These are phyloP conservation scores for Aureobasidium lini DNA, from an alignment of 2,329 filamentous ascomycete species.

Conservation along the genomic window DNA sequence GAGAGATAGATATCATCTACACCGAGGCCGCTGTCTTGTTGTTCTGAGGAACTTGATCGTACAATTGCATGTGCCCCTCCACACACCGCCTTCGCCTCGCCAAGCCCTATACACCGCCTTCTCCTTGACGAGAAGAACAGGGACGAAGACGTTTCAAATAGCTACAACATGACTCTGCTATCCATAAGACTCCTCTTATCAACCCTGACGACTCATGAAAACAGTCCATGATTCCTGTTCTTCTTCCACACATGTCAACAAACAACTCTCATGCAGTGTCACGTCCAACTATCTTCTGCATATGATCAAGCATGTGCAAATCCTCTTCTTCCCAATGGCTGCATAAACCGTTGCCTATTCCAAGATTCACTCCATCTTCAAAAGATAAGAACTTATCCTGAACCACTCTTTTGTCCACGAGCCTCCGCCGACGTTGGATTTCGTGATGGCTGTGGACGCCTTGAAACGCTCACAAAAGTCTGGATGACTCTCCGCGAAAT, in stretches of 20 bases:
- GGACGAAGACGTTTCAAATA: no score
- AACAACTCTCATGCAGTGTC: background rate
- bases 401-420: background rate
- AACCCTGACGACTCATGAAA: no score
- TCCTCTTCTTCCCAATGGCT: background rate
- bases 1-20: background rate
- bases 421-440: background rate
- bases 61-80: background rate
- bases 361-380: background rate
- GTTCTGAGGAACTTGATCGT: no score
- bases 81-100: background rate
- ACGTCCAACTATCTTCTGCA: background rate
- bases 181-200: no score
- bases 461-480: background rate
- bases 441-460: background rate
- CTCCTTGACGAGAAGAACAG: no score
- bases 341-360: background rate
- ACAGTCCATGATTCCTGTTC: no score
- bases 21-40: no score
- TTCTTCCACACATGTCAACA: background rate
- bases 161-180: no score
- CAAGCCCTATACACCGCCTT: background rate
- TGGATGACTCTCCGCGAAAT: background rate
- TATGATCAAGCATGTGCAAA: background rate
- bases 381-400: background rate